phyloP scores from a whole-genome alignment of 1,284 basidiomycete genomes.

The Neolentinus lepideus region DNA sequence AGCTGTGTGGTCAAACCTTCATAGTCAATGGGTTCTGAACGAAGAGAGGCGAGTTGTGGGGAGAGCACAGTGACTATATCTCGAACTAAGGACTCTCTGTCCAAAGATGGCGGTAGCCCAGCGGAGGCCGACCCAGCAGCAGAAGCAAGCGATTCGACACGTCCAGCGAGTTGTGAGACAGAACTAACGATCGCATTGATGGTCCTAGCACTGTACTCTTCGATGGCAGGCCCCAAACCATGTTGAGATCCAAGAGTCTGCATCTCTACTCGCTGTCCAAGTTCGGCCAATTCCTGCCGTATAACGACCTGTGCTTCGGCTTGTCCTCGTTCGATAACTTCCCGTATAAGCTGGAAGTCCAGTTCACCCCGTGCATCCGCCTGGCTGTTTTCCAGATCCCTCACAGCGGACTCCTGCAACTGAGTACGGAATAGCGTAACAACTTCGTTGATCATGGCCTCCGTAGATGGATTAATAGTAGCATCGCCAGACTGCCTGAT shows the following conservation, averaged over 20 bases:
- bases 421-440: conserved; percentile 61
- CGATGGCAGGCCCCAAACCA: conserved; percentile 28
- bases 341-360: conserved; percentile 69
- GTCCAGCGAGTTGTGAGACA: conserved; percentile 52
- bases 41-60: conserved; percentile 54
- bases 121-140: conserved; percentile 12
- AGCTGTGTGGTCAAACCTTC: conserved; percentile 66
- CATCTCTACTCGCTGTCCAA: conserved; percentile 31
- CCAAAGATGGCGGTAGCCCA: conserved; percentile 20
- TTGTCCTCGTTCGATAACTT: conserved; percentile 61
- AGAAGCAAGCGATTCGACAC: conserved; percentile 34
- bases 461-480: conserved; percentile 35
- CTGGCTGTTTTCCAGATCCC: conserved; percentile 54
- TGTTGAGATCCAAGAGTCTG: conserved; percentile 17
- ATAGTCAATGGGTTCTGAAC: conserved; percentile 65
- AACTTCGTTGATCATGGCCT: conserved; percentile 58
- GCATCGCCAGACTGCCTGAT: conserved; percentile 8
- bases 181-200: conserved; percentile 50
- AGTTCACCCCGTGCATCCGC: conserved; percentile 68
- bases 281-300: conserved; percentile 46
- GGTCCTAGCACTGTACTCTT: conserved; percentile 48
- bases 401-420: conserved; percentile 51
- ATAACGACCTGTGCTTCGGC: conserved; percentile 49
- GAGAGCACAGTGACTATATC: conserved; percentile 50
- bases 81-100: conserved; percentile 50